Percentiles rank a stretch among this genome's conserved stretches.
phyloP scores from a whole-genome alignment of 352 stramenopile genomes.

The Phytophthora meadii region DNA sequence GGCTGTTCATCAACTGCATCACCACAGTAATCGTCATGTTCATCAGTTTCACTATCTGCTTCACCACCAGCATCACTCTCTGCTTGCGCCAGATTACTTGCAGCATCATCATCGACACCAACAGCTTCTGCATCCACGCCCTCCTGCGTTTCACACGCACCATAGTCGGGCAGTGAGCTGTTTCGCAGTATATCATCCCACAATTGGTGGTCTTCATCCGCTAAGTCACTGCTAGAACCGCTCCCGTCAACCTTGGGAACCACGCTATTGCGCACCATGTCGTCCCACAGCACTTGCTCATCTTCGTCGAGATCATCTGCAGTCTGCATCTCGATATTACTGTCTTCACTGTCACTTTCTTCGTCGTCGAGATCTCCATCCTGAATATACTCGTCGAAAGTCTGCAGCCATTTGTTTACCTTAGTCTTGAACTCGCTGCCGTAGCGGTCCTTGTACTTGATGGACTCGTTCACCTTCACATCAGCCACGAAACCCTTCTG shows the following conservation, averaged over 20 bases:
- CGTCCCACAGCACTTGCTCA: not conserved
- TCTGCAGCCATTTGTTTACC: not conserved
- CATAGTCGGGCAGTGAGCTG: constrained; percentile 1
- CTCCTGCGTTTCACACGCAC: constrained; percentile 2
- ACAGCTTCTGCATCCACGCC: not conserved
- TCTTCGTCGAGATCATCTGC: not conserved
- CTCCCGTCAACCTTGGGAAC: not conserved
- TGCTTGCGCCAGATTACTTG: not conserved
- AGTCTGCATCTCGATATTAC: not conserved
- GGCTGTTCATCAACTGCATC: too few species aligned
- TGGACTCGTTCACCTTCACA: not conserved
- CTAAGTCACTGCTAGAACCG: not conserved
- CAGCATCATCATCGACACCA: not conserved
- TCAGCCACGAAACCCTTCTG: not conserved
- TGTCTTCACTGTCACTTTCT: not conserved
- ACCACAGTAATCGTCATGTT: not conserved
- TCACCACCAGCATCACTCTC: not conserved
- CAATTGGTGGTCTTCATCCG: not conserved
- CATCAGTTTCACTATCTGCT: not conserved
- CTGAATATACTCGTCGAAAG: not conserved
- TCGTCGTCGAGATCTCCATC: not conserved
- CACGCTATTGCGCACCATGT: not conserved
- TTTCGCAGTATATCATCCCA: constrained; percentile 1
- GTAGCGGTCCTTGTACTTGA: not conserved
- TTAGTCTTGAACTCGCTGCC: not conserved